A percentile compares a stretch with the other conserved stretches of the same genome.
Evolutionary conservation across 148 eudicot species (phyloP).

Genomic region (Agrostemma githago): DNA sequence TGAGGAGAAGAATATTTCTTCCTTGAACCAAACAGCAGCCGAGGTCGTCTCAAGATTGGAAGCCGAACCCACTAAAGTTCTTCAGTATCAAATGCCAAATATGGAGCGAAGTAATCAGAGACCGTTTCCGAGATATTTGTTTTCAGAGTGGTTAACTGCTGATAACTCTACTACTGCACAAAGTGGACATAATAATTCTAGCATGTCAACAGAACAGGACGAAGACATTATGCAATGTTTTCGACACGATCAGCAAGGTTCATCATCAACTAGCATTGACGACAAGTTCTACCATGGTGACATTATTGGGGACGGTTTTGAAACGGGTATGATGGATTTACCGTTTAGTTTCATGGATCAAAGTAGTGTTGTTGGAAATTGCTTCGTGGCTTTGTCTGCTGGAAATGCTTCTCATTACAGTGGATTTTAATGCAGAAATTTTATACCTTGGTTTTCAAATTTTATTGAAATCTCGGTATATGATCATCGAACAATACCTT

Average conservation of each 20-base stretch:
- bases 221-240: conserved; percentile 12
- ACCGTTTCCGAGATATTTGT: conserved; percentile 19
- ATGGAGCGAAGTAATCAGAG: conserved; percentile 8
- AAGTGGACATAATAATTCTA: not conserved
- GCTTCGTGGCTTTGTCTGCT: conserved; percentile 17
- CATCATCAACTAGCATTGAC: conserved; percentile 13
- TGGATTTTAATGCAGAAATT: conserved; percentile 8
- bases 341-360: conserved; percentile 19
- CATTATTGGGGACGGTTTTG: conserved; percentile 17
- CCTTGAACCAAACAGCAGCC: not conserved
- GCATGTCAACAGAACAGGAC: conserved; percentile 14
- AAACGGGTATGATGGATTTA: conserved; percentile 13
- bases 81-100: conserved; percentile 2
- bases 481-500: not conserved
- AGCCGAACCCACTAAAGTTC: not conserved
- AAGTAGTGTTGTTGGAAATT: conserved; percentile 15
- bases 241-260: conserved; percentile 10
- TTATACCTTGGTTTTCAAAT: not conserved
- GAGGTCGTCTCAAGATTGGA: not conserved
- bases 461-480: not conserved
- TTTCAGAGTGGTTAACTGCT: conserved; percentile 28
- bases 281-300: conserved; percentile 16
- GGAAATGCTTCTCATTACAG: conserved; percentile 8
- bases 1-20: not conserved
- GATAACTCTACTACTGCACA: not conserved